Evolutionary conservation across 768 basidiomycete genomes (phyloP), one percentile per base, ranked within the genome.

Genomic region (Boletellus ananas): DNA sequence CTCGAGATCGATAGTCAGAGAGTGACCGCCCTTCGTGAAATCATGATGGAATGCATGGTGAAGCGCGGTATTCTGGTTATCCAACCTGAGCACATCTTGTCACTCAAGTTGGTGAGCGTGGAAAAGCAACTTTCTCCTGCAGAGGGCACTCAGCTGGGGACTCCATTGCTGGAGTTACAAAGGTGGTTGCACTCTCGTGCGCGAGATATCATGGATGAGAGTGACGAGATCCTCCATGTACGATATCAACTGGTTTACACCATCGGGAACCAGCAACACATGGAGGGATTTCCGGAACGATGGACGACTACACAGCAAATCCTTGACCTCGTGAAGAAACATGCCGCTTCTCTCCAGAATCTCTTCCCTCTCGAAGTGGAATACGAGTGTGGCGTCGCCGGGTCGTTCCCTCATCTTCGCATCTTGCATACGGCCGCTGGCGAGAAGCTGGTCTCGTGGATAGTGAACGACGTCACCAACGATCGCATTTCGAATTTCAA

Each of bases 81-180:
- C 12, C 78, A 80, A 45, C 78, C 78, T 0, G 76, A 79, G 39
- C 78, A 79, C 40, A 69, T 77, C 4, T 71, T 79, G 4, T 79
- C 78, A 1, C 73, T 74, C 47, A 67, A 70, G 54, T 66, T 79
- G 29, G 72, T 74, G 71, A 66, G 67, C 0, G 38, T 55, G 12
- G 54, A 55, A 31, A 47, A 45, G 10, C 50, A 55, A 18, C 20
- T 54, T 16, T 18, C 27, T 3, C 16, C 12, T 2, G n/a, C 50
- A 72, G 9, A 46, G 47, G 37, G 51, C 58, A 16, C 27, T 25
- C 20, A 38, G 6, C 49, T 58, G 14, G 58, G 64, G 2, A 23
- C 25, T 18, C 29, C 42, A 8, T 47, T 73, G 55, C 34, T 61
- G 43, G 3, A 52, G 3, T 31, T 48, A 29, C 60, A 61, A 34